Percentiles rank a stretch among this genome's conserved stretches.
Conservation (phyloP, 495 filamentous ascomycete genomes). For the Lophiostoma macrostomum region DNA sequence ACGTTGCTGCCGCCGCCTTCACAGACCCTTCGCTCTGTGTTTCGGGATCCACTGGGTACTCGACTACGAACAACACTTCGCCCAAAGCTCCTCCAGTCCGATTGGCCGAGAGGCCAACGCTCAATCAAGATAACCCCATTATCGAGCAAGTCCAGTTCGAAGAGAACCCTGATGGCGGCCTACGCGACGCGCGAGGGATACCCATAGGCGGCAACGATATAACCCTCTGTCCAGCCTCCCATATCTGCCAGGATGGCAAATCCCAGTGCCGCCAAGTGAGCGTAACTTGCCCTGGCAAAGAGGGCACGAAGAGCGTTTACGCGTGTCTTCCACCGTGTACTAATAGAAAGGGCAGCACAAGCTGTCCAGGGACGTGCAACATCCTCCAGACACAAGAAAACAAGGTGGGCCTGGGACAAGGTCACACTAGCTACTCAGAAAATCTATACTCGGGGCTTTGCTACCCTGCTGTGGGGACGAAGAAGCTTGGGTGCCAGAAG, state of each 20-base stretch:
- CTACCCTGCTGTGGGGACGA: background rate
- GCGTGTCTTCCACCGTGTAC: background rate
- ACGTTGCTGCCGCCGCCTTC: constrained; percentile 4
- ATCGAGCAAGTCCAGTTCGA: constrained; percentile 12
- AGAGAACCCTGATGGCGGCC: constrained; percentile 1
- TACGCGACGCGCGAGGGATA: background rate
- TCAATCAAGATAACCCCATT: background rate
- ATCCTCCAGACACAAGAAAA: constrained; percentile 1
- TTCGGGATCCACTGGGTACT: constrained; percentile 12
- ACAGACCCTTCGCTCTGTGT: constrained; percentile 14
- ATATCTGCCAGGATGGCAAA: background rate
- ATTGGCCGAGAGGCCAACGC: background rate
- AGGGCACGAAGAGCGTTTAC: background rate
- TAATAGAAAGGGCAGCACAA: background rate
- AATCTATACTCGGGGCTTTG: background rate
- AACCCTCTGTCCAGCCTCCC: background rate
- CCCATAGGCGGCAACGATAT: background rate
- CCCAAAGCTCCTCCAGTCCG: background rate
- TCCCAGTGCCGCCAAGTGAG: background rate
- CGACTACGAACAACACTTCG: background rate
- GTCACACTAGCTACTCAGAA: background rate
- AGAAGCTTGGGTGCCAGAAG: background rate
- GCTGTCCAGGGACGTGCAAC: background rate
- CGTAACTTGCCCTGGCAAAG: background rate
- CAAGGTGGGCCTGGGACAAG: background rate